Evolutionary conservation across 1,284 basidiomycete species (phyloP).

Genomic region (Amylostereum areolatum): DNA sequence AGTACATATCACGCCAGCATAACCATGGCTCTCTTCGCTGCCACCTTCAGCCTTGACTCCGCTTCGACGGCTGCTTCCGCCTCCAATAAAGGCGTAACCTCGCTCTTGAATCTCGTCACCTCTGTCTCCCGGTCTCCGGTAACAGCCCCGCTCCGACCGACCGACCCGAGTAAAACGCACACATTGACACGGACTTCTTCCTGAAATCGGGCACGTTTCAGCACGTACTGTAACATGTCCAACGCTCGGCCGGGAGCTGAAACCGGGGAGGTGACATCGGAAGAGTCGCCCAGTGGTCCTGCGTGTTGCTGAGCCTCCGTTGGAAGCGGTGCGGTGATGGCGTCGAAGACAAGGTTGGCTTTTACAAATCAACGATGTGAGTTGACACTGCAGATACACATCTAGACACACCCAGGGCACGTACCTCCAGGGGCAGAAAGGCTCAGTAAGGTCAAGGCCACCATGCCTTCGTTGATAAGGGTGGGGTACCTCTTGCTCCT

Average conservation of each 20-base stretch:
- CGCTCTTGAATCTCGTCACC: constrained; percentile 43
- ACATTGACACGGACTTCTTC: constrained; percentile 68
- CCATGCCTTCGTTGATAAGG: constrained; percentile 85
- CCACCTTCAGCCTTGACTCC: constrained; percentile 11
- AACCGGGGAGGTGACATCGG: constrained; percentile 31
- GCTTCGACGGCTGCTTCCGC: constrained; percentile 15
- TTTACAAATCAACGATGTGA: constrained; percentile 7
- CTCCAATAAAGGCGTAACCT: constrained; percentile 45
- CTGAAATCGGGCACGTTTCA: constrained; percentile 49
- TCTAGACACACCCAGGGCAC: constrained; percentile 16
- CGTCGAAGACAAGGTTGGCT: constrained; percentile 59
- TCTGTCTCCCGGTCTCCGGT: constrained; percentile 28
- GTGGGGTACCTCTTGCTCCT: constrained; percentile 78
- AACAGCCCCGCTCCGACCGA: constrained; percentile 44
- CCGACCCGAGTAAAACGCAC: constrained; percentile 62
- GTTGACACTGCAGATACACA: constrained; percentile 1
- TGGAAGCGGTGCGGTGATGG: constrained; percentile 46
- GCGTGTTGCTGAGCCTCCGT: constrained; percentile 29
- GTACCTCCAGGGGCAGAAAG: constrained; percentile 61
- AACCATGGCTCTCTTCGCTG: constrained; percentile 4
- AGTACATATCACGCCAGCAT: background rate
- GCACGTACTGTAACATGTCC: constrained; percentile 57
- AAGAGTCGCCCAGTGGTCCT: constrained; percentile 30
- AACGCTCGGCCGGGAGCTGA: constrained; percentile 44
- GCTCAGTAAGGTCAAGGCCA: constrained; percentile 76